These are phyloP conservation scores for Magnaporthales sp. DNA, from an alignment of 2,329 filamentous ascomycete genomes.

Conservation along the genomic window DNA sequence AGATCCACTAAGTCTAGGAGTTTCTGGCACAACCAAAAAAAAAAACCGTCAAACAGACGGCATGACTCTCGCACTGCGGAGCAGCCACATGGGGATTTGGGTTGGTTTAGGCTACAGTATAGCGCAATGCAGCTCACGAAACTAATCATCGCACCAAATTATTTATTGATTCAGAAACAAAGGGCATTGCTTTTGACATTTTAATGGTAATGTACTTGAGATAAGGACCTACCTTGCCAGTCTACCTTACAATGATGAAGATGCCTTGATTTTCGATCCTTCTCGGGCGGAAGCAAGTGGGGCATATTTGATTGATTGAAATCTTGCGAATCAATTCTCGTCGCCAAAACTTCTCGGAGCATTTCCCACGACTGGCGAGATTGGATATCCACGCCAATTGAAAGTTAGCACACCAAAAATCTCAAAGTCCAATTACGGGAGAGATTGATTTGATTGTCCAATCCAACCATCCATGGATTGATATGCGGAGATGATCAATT, in stretches of 20 bases:
- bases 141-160: not conserved
- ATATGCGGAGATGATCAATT: not conserved
- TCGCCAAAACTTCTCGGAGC: not conserved
- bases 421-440: not conserved
- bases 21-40: not conserved
- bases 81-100: not conserved
- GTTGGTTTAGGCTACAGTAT: not conserved
- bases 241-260: too few relatives aligned
- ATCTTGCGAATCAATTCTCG: not conserved
- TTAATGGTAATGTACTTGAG: not conserved
- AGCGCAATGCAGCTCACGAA: too few relatives aligned
- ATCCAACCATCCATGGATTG: not conserved
- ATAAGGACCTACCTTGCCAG: not conserved
- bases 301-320: not conserved
- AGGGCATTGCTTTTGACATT: not conserved
- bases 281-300: not conserved
- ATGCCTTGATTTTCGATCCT: not conserved
- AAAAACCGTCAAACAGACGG: not conserved
- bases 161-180: not conserved
- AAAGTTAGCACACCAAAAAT: not conserved
- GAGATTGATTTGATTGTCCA: not conserved
- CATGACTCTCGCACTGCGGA: not conserved
- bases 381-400: not conserved
- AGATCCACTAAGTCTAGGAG: not conserved
- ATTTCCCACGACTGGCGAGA: not conserved